Conservation (phyloP, 2,329 filamentous ascomycete species). For the Colletotrichum sp. region DNA sequence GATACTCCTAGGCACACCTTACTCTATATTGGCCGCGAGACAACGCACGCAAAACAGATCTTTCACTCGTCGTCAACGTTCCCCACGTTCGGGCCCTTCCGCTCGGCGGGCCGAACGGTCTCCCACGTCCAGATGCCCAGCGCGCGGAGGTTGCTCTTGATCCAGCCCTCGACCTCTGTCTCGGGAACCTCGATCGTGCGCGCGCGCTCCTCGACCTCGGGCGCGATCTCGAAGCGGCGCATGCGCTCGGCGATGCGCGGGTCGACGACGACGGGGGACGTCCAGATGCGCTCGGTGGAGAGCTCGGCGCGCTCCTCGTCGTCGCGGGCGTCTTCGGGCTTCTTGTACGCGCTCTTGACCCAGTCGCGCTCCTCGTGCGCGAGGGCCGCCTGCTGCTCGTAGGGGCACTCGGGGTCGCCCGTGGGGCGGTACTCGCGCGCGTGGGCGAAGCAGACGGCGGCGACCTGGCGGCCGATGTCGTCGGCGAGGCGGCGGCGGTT, state of each 20-base stretch:
- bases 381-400: constrained; percentile 71
- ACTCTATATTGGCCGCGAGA: not conserved
- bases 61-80: constrained; percentile 35
- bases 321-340: constrained; percentile 45
- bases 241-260: constrained; percentile 78
- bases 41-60: not conserved
- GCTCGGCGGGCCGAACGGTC: constrained; percentile 41
- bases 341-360: constrained; percentile 79
- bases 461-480: constrained; percentile 84
- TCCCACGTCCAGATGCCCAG: constrained; percentile 56
- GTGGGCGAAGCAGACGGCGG: constrained; percentile 76
- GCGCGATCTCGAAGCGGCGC: constrained; percentile 74
- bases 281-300: constrained; percentile 75
- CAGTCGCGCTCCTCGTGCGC: constrained; percentile 78
- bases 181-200: constrained; percentile 66
- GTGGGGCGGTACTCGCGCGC: constrained; percentile 52
- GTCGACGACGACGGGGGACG: constrained; percentile 77
- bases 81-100: constrained; percentile 45
- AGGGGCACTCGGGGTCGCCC: constrained; percentile 33
- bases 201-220: constrained; percentile 73
- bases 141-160: constrained; percentile 63
- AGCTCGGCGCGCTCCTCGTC: constrained; percentile 41
- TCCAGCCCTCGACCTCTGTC: constrained; percentile 73
- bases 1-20: not conserved
- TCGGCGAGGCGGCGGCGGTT: constrained; percentile 87